These are phyloP conservation scores for Paecilomyces variotii DNA, from an alignment of 2,329 filamentous ascomycete species.

Conservation along the genomic window DNA sequence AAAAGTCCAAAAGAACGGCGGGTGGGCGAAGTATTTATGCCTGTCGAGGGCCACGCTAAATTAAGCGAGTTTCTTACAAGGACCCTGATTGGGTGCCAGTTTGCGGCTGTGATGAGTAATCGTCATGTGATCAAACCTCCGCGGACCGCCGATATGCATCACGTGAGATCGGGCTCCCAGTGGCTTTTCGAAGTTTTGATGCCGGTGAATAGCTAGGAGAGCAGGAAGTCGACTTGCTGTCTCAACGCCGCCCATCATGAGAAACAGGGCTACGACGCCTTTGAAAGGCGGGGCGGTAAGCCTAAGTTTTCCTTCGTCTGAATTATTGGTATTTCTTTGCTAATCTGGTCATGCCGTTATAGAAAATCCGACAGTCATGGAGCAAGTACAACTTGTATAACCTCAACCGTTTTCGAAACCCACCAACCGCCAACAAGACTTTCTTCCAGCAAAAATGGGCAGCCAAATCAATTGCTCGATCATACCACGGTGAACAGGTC, in stretches of 20 bases:
- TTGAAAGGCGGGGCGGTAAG: constrained; percentile 32
- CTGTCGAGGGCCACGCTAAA: constrained; percentile 12
- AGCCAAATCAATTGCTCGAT: constrained; percentile 73
- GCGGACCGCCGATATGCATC: constrained; percentile 3
- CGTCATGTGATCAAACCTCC: background rate
- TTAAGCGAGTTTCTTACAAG: constrained; percentile 18
- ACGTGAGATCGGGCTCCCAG: constrained; percentile 15
- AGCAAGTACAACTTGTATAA: constrained; percentile 97
- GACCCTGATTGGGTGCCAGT: constrained; percentile 8
- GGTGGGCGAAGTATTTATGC: constrained; percentile 23
- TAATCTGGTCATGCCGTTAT: constrained; percentile 9
- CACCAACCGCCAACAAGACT: constrained; percentile 46
- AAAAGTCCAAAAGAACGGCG: constrained; percentile 14
- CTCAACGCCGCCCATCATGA: constrained; percentile 28
- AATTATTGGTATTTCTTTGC: background rate
- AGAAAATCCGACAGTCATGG: constrained; percentile 96
- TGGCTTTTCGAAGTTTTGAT: constrained; percentile 21
- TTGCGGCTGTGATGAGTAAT: background rate
- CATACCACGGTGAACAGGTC: constrained; percentile 92
- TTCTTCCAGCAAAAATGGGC: constrained; percentile 99
- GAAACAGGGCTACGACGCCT: constrained; percentile 36
- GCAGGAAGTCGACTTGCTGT: constrained; percentile 3
- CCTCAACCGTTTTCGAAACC: constrained; percentile 50
- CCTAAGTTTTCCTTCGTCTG: constrained; percentile 1
- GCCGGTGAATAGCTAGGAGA: constrained; percentile 2